These are phyloP conservation scores for Sclerotinia sclerotiorum DNA, from an alignment of 2,329 filamentous ascomycete genomes.

Conservation along the genomic window DNA sequence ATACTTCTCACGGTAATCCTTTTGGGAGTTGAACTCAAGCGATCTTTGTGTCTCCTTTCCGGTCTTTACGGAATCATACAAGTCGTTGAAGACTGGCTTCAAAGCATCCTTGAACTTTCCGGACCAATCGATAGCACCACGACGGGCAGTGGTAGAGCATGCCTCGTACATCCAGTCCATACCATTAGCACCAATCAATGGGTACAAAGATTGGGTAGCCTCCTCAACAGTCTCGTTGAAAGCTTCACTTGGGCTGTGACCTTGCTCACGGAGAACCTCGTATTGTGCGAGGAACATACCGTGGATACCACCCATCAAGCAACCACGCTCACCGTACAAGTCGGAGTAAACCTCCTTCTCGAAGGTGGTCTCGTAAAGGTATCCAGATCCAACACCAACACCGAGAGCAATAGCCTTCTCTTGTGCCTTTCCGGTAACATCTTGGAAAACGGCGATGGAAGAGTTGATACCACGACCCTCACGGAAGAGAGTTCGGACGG, in stretches of 20 bases:
- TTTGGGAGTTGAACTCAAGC: slow-evolving; percentile 93
- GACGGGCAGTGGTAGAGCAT: slow-evolving; percentile 97
- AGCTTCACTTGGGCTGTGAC: slow-evolving; percentile 95
- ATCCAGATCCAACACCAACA: slow-evolving; percentile 94
- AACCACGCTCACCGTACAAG: slow-evolving; percentile 99
- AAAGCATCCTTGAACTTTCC: slow-evolving; percentile 95
- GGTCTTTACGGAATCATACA: slow-evolving; percentile 89
- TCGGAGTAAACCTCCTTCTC: slow-evolving; percentile 99
- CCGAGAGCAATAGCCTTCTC: slow-evolving; percentile 97
- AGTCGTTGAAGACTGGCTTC: slow-evolving; percentile 97
- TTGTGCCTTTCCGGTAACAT: slow-evolving; percentile 95
- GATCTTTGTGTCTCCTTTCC: slow-evolving; percentile 95
- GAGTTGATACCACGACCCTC: slow-evolving; percentile 99
- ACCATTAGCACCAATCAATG: slow-evolving; percentile 92
- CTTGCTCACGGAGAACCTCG: slow-evolving; percentile 98
- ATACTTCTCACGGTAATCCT: slow-evolving; percentile 95
- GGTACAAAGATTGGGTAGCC: slow-evolving; percentile 97
- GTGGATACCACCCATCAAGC: slow-evolving; percentile 99
- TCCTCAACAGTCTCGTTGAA: slow-evolving; percentile 99
- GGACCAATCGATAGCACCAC: slow-evolving; percentile 98
- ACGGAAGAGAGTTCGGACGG: slow-evolving; percentile 96
- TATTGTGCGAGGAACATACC: slow-evolving; percentile 99
- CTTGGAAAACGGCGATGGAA: slow-evolving; percentile 96
- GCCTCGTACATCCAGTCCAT: slow-evolving; percentile 99
- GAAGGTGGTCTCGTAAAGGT: slow-evolving; percentile 99